Evolutionary conservation across 2,329 filamentous ascomycete genomes (phyloP).

Genomic region (Penicillium sumatraense): DNA sequence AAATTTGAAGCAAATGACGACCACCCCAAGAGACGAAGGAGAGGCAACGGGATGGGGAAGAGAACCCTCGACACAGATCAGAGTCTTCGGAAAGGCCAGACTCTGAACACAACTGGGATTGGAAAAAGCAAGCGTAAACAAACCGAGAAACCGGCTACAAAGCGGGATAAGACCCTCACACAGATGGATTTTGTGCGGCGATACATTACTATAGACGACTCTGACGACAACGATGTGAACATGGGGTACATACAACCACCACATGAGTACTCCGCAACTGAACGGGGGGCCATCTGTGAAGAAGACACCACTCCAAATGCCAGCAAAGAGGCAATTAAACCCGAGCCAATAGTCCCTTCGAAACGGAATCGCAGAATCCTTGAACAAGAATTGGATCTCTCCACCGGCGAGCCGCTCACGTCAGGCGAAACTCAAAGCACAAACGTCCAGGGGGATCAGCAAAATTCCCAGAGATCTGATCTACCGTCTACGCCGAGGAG

Average conservation of each 20-base stretch:
- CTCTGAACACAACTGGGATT: conserved; percentile 25
- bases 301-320: not conserved
- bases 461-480: not conserved
- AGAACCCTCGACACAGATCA: conserved; percentile 9
- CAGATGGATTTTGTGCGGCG: conserved; percentile 48
- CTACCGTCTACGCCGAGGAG: conserved; percentile 41
- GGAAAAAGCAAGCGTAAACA: conserved; percentile 27
- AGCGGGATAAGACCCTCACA: conserved; percentile 45
- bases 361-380: conserved; percentile 19
- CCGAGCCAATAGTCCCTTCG: not conserved
- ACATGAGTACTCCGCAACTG: conserved; percentile 9
- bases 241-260: conserved; percentile 37
- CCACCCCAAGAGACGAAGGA: conserved; percentile 22
- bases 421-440: conserved; percentile 9
- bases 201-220: conserved; percentile 38
- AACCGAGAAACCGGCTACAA: conserved; percentile 26
- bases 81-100: conserved; percentile 20
- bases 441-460: not conserved
- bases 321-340: not conserved
- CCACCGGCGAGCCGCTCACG: conserved; percentile 26
- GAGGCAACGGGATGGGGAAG: conserved; percentile 3
- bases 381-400: conserved; percentile 27
- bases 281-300: conserved; percentile 5
- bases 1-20: conserved; percentile 18
- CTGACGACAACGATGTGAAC: conserved; percentile 38